These are phyloP conservation scores for Kalmusia sp. DNA, from an alignment of 2,329 filamentous ascomycete genomes.

Conservation along the genomic window DNA sequence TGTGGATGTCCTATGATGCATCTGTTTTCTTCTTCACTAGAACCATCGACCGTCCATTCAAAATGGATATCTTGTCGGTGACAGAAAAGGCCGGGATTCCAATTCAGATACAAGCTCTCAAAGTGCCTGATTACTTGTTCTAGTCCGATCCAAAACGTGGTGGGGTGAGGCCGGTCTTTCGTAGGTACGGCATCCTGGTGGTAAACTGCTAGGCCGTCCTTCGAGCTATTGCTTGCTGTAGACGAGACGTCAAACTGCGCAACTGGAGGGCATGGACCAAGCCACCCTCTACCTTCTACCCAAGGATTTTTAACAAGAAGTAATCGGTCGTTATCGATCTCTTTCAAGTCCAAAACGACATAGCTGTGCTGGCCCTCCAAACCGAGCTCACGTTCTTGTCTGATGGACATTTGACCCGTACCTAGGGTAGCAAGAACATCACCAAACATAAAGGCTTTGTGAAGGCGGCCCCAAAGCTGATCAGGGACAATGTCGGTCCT, in stretches of 20 bases:
- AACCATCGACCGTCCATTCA: constrained; percentile 70
- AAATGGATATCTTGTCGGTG: constrained; percentile 91
- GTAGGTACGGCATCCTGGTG: constrained; percentile 36
- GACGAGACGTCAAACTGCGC: constrained; percentile 24
- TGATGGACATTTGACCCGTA: constrained; percentile 79
- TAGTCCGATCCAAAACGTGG: constrained; percentile 93
- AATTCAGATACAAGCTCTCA: constrained; percentile 95
- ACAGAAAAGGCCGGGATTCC: constrained; percentile 86
- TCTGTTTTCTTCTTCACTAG: constrained; percentile 66
- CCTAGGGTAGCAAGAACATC: constrained; percentile 90
- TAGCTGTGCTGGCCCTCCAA: constrained; percentile 94
- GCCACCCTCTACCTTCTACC: constrained; percentile 82
- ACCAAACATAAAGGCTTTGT: constrained; percentile 74
- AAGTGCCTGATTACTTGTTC: constrained; percentile 91
- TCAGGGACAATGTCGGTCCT: constrained; percentile 81
- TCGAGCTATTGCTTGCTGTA: constrained; percentile 21
- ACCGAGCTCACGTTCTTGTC: constrained; percentile 81
- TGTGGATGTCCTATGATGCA: constrained; percentile 74
- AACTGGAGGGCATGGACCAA: constrained; percentile 53
- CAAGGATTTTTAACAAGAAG: constrained; percentile 95
- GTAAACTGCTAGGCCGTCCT: constrained; percentile 26
- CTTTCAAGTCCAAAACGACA: constrained; percentile 81
- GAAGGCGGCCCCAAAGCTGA: constrained; percentile 78
- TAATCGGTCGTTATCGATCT: constrained; percentile 67
- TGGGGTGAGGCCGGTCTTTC: constrained; percentile 58